Evolutionary conservation across 2,329 filamentous ascomycete genomes (phyloP).

Genomic region (Neopestalotiopsis sp.): DNA sequence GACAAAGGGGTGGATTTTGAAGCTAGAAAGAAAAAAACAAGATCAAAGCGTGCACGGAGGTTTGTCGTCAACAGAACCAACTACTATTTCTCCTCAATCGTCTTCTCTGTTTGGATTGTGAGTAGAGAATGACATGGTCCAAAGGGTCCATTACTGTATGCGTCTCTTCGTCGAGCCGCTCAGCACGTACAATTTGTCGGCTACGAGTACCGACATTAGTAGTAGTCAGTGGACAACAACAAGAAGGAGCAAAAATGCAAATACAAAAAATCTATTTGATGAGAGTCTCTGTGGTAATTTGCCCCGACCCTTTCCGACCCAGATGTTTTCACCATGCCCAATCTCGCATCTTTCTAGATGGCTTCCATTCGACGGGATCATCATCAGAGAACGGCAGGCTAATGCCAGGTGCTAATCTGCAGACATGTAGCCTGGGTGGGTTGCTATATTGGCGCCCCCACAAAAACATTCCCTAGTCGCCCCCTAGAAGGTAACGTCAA

Average conservation of each 20-base stretch:
- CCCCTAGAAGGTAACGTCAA: neutral
- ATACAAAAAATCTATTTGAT: neutral
- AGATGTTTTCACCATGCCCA: slow-evolving; percentile 9
- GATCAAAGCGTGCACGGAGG: neutral
- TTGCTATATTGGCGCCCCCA: slow-evolving; percentile 16
- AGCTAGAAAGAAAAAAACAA: neutral
- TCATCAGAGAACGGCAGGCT: slow-evolving; percentile 3
- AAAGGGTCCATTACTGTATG: neutral
- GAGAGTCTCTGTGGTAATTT: neutral
- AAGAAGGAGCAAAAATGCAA: neutral
- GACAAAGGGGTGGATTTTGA: neutral
- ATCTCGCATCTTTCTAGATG: slow-evolving; percentile 18
- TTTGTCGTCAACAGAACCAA: neutral
- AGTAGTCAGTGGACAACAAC: neutral
- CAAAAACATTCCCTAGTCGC: slow-evolving; percentile 3
- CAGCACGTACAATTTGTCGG: neutral
- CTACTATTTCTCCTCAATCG: neutral
- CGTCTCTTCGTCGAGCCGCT: neutral
- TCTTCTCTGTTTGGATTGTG: neutral
- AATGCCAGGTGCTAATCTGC: slow-evolving; percentile 10
- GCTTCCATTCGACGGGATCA: slow-evolving; percentile 9
- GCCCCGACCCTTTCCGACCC: neutral
- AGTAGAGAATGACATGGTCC: neutral
- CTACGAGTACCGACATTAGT: neutral
- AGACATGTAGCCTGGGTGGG: slow-evolving; percentile 7